Evolutionary conservation across 805 yeast species (phyloP).

Genomic region (Wickerhamomyces xylosicus): DNA sequence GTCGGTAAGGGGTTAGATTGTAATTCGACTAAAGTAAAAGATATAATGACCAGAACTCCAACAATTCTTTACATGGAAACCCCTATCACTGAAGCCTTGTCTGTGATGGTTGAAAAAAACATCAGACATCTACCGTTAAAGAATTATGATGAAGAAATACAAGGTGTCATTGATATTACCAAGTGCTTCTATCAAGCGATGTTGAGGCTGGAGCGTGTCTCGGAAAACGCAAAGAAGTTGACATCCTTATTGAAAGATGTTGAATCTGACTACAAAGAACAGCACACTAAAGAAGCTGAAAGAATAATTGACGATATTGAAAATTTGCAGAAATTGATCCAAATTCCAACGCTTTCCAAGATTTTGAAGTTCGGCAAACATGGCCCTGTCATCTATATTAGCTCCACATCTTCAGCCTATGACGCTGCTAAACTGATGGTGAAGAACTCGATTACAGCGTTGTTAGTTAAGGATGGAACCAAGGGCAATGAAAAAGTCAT

Average conservation of each 20-base stretch:
- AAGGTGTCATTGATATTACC: conserved; percentile 35
- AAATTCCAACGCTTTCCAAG: conserved; percentile 28
- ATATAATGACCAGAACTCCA: conserved; percentile 31
- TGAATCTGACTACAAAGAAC: conserved; percentile 19
- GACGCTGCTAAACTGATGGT: conserved; percentile 31
- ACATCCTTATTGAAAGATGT: conserved; percentile 20
- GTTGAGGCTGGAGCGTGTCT: conserved; percentile 30
- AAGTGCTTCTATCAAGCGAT: conserved; percentile 37
- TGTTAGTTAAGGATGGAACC: conserved; percentile 27
- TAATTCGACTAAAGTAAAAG: conserved; percentile 19
- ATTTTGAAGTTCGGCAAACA: conserved; percentile 4
- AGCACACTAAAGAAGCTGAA: conserved; percentile 14
- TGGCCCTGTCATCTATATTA: conserved; percentile 23
- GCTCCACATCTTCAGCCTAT: conserved; percentile 25
- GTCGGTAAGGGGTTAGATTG: conserved; percentile 17
- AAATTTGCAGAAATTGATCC: conserved; percentile 27
- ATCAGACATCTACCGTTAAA: conserved; percentile 34
- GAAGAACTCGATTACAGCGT: conserved; percentile 29
- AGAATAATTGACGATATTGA: conserved; percentile 24
- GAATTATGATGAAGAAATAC: conserved; percentile 25
- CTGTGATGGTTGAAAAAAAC: conserved; percentile 29
- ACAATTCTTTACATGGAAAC: conserved; percentile 24
- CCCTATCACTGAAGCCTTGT: conserved; percentile 31
- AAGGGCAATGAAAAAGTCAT: conserved; percentile 24
- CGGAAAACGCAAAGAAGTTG: conserved; percentile 26